These are phyloP conservation scores for Pachysandra terminalis DNA, from an alignment of 164 flowering plant species.

Conservation along the genomic window DNA sequence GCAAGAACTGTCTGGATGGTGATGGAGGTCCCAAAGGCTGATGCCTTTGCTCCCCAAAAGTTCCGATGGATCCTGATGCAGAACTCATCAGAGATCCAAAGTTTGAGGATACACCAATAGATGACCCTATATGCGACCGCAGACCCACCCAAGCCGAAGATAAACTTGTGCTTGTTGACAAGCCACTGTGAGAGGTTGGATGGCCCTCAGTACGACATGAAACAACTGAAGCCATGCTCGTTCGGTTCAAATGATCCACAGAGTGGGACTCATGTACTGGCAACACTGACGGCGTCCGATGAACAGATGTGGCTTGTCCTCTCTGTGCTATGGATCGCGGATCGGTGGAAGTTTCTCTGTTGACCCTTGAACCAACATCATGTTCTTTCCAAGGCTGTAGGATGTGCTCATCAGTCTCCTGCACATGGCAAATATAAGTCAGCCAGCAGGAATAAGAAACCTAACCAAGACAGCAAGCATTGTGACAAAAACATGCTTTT, in stretches of 20 bases:
- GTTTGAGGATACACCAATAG: conserved; percentile 27
- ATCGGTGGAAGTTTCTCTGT: conserved; percentile 46
- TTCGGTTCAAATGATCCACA: conserved; percentile 23
- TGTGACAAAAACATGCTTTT: neutral
- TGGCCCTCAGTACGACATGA: conserved; percentile 31
- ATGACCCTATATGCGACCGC: conserved; percentile 25
- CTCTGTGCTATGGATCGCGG: conserved; percentile 33
- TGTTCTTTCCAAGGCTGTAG: conserved; percentile 25
- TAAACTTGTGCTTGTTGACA: conserved; percentile 26
- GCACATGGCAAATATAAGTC: conserved; percentile 17
- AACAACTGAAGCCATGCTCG: conserved; percentile 18
- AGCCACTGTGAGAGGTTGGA: conserved; percentile 26
- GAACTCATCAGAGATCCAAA: conserved; percentile 23
- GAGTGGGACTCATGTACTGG: conserved; percentile 23
- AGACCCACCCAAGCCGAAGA: conserved; percentile 29
- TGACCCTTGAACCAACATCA: conserved; percentile 34
- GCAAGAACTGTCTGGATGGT: conserved; percentile 44
- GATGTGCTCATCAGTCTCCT: conserved; percentile 44
- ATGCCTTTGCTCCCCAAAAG: conserved; percentile 32
- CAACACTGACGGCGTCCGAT: conserved; percentile 28
- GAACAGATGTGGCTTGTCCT: conserved; percentile 32
- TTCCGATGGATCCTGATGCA: conserved; percentile 27
- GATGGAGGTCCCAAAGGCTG: conserved; percentile 31
- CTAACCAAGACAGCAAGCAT: neutral
- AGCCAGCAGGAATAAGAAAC: neutral